A percentile compares a stretch with the other conserved stretches of the same genome.
Conservation (phyloP, 495 filamentous ascomycete genomes). For the Penicillium malachiteum region DNA sequence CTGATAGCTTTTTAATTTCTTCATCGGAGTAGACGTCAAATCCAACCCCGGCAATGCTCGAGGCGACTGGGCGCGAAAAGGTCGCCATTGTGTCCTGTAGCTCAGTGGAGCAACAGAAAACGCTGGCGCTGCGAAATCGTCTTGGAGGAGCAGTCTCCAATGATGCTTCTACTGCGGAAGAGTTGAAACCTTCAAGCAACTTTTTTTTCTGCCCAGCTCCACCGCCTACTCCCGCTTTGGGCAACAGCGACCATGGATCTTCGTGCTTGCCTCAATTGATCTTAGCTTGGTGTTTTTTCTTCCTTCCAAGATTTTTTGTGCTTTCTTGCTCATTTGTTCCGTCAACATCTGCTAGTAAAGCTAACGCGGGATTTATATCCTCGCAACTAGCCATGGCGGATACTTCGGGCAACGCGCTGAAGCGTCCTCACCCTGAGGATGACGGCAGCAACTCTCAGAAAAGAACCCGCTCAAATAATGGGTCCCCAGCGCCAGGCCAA, state of each 20-base stretch:
- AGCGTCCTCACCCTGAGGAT: conserved; percentile 59
- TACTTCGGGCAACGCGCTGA: conserved; percentile 48
- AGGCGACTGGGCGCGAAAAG: conserved; percentile 84
- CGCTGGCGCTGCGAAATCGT: conserved; percentile 34
- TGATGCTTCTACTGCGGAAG: conserved; percentile 22
- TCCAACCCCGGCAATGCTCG: conserved; percentile 80
- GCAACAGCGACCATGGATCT: conserved; percentile 9
- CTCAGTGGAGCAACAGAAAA: conserved; percentile 44
- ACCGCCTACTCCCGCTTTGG: conserved; percentile 25
- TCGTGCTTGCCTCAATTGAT: not conserved
- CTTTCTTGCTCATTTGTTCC: not conserved
- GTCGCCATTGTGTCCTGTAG: conserved; percentile 59
- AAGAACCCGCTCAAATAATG: conserved; percentile 58
- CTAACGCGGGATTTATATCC: not conserved
- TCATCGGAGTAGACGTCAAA: conserved; percentile 78
- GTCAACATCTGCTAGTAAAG: not conserved
- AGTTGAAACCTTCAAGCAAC: conserved; percentile 26
- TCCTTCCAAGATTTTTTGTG: not conserved
- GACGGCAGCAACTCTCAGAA: conserved; percentile 55
- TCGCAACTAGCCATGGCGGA: conserved; percentile 48
- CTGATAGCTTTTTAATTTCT: conserved; percentile 86
- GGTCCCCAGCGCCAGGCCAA: conserved; percentile 49
- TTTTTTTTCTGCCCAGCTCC: conserved; percentile 32
- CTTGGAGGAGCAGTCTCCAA: conserved; percentile 26
- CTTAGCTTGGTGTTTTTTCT: not conserved